Percentiles rank a stretch among this genome's conserved stretches.
phyloP scores from a whole-genome alignment of 192 early-diverging fungal species.

The Coemansia javaensis region DNA sequence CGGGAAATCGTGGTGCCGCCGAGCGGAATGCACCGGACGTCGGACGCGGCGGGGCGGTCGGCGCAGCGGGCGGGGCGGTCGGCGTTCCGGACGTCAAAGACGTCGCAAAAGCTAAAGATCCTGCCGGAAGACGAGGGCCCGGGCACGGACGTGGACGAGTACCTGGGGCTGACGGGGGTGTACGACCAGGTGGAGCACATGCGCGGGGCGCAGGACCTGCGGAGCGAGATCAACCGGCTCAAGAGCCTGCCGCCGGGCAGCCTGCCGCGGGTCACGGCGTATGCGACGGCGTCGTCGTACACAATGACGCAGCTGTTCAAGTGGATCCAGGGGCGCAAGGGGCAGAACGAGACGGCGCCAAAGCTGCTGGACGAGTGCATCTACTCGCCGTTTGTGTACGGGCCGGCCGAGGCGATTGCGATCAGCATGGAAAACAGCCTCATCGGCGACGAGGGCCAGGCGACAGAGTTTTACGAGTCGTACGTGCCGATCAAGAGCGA shows the following conservation, averaged over 20 bases:
- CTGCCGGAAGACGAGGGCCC: slow-evolving; percentile 71
- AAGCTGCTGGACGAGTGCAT: slow-evolving; percentile 79
- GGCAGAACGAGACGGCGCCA: slow-evolving; percentile 60
- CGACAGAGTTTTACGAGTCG: slow-evolving; percentile 33
- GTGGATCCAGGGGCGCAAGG: slow-evolving; percentile 64
- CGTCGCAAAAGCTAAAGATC: slow-evolving; percentile 87
- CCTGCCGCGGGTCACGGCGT: slow-evolving; percentile 77
- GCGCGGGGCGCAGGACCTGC: slow-evolving; percentile 49
- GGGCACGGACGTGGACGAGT: slow-evolving; percentile 49
- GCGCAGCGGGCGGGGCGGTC: slow-evolving; percentile 49
- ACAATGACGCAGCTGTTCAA: slow-evolving; percentile 72
- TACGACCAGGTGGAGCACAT: slow-evolving; percentile 73
- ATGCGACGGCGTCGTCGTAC: slow-evolving; percentile 80
- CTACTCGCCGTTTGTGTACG: slow-evolving; percentile 48
- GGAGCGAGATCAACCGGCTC: slow-evolving; percentile 68
- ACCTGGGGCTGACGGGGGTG: slow-evolving; percentile 48
- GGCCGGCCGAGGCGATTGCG: slow-evolving; percentile 30
- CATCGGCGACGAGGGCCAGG: slow-evolving; percentile 16
- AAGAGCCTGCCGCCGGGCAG: slow-evolving; percentile 68
- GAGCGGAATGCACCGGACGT: slow-evolving; percentile 42
- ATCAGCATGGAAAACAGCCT: slow-evolving; percentile 42
- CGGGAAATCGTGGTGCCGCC: slow-evolving; percentile 49
- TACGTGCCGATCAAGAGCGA: slow-evolving; percentile 58
- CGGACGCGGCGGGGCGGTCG: slow-evolving; percentile 18
- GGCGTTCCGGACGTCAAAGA: slow-evolving; percentile 85